These are phyloP conservation scores for Didymosphaeria variabile DNA, from an alignment of 2,329 filamentous ascomycete genomes.

Conservation along the genomic window DNA sequence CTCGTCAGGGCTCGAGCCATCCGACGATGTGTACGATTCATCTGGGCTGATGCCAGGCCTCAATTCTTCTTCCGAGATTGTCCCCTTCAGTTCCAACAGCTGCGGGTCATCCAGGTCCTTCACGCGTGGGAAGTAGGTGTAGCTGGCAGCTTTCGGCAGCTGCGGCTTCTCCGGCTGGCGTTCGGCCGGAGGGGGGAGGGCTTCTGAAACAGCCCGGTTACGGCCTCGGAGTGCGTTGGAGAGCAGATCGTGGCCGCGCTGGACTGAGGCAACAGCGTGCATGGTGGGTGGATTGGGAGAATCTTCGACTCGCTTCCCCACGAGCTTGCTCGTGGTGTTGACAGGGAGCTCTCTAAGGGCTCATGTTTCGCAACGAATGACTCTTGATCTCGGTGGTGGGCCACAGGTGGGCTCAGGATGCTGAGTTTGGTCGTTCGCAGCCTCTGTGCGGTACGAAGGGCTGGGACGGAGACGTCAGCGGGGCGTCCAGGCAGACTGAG, in stretches of 20 bases:
- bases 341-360: conserved; percentile 15
- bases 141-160: conserved; percentile 51
- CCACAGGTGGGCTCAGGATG: background rate
- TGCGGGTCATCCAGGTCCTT: conserved; percentile 46
- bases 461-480: conserved; percentile 15
- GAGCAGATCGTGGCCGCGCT: conserved; percentile 41
- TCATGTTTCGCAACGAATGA: conserved; percentile 16
- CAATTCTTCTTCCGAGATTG: conserved; percentile 45
- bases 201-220: conserved; percentile 45
- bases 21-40: conserved; percentile 52
- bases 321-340: conserved; percentile 14
- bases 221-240: conserved; percentile 41
- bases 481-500: conserved; percentile 10
- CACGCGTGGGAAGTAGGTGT: conserved; percentile 52
- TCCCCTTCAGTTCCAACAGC: conserved; percentile 39
- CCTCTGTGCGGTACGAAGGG: background rate
- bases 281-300: conserved; percentile 32
- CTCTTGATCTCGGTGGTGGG: background rate
- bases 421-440: background rate
- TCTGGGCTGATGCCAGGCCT: conserved; percentile 41
- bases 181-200: conserved; percentile 32
- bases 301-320: conserved; percentile 17
- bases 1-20: conserved; percentile 55
- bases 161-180: conserved; percentile 35
- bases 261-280: conserved; percentile 44